Evolutionary conservation across 495 filamentous ascomycete genomes (phyloP), one percentile per base, ranked within the genome.

Genomic region (Astrothelium subdiscretum): DNA sequence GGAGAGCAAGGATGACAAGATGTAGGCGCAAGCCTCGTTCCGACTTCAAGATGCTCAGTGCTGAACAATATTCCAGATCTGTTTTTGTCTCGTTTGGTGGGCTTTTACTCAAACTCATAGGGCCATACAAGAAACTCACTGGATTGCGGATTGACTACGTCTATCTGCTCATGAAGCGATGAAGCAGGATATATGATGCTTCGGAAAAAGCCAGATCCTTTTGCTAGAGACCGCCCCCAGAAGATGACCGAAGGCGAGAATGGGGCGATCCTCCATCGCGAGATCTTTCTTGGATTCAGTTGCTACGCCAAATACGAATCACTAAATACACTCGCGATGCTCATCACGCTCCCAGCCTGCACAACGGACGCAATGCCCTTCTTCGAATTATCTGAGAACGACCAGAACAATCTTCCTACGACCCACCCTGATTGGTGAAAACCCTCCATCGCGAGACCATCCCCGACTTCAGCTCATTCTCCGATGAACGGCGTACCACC

Each of bases 101-200:
- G 1, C 72, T 99, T 63, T 73, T 99, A 66, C 85, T 97, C 68
- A 86, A 85, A 71, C 81, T 99, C 27, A 88, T 95, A 70, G 94
- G 95, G 1, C 92, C 94, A 2, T 96, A 94, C 71, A 96, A 95
- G 81, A 95, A 92, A 78, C 83, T 97, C 29, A 91, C 86, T n/a
- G 84, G 89, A 2, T 73, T 97, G 71, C 80, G 88, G 62, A 91
- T 96, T 65, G 94, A 97, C 73, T 85, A 97, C 71, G 83, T 95
- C 52, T 99, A 97, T 74, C 80, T 99, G 63, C 80, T 97, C 38
- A 77, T 91, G 60, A 97, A 96, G 85, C 92, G 91, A 84, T 95
- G 80, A 73, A 62, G 4, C 43, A 31, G 20, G 26, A 27, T 54
- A 20, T 29, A 24, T 57, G 27, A n/a, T 27, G 32, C 24, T 24